These are phyloP conservation scores for Pichia nakasei DNA, from an alignment of 805 yeast genomes.

Conservation along the genomic window DNA sequence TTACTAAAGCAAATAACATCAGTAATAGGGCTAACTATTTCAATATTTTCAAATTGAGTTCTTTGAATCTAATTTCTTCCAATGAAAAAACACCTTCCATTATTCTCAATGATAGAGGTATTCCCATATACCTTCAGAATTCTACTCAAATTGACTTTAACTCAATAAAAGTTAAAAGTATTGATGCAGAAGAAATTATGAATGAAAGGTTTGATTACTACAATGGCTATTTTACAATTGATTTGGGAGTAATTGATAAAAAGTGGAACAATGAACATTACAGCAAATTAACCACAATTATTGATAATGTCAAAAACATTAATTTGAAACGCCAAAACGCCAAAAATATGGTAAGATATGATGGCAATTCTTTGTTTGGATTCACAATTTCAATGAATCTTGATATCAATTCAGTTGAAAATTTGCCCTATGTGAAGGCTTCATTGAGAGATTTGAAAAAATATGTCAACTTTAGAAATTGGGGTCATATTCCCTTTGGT, in stretches of 20 bases:
- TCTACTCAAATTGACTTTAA: not conserved
- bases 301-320: slow-evolving; percentile 44
- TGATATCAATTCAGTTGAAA: slow-evolving; percentile 60
- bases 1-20: too few relatives aligned
- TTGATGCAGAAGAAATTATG: not conserved
- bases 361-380: slow-evolving; percentile 64
- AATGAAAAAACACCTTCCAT: too few relatives aligned
- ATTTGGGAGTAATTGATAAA: not conserved
- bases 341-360: slow-evolving; percentile 29
- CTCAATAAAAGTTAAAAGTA: not conserved
- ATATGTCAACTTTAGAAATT: slow-evolving; percentile 40
- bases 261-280: slow-evolving; percentile 33
- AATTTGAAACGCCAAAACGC: slow-evolving; percentile 2
- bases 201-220: too few relatives aligned
- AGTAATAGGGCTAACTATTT: too few relatives aligned
- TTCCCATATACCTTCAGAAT: too few relatives aligned
- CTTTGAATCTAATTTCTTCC: too few relatives aligned
- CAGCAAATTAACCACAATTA: slow-evolving; percentile 63
- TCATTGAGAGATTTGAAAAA: slow-evolving; percentile 77
- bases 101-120: not conserved
- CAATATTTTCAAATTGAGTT: too few relatives aligned
- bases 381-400: slow-evolving; percentile 90
- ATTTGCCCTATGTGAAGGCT: slow-evolving; percentile 75
- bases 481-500: slow-evolving; percentile 33
- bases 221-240: not conserved